Conservation (phyloP, 352 stramenopile genomes). For the Globisporangium iwayamae region DNA sequence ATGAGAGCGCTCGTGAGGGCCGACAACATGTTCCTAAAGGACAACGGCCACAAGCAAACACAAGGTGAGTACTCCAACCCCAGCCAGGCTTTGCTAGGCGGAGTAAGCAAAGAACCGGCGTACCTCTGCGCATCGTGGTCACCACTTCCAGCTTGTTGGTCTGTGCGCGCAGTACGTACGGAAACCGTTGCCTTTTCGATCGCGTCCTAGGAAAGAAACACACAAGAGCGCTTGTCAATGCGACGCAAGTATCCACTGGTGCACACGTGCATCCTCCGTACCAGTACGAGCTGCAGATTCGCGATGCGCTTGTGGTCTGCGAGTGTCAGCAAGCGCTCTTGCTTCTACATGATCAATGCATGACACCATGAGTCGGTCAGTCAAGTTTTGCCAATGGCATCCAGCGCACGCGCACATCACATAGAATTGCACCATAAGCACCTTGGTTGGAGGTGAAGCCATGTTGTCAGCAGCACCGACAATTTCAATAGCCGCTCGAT, state of each 20-base stretch:
- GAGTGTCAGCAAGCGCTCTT: slow-evolving; percentile 30
- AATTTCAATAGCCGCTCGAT: neutral
- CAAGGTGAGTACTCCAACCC: neutral
- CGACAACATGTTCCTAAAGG: slow-evolving; percentile 39
- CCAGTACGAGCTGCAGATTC: slow-evolving; percentile 40
- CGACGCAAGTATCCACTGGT: too few species aligned
- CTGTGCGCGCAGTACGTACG: neutral
- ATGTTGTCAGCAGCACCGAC: neutral
- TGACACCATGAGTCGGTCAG: neutral
- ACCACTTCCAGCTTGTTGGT: too few species aligned
- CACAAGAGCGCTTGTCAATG: neutral
- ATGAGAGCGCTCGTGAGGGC: slow-evolving; percentile 37
- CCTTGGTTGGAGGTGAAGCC: neutral
- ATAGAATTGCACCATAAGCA: neutral
- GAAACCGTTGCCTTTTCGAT: neutral
- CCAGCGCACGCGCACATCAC: neutral
- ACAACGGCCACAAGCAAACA: neutral
- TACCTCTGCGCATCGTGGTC: slow-evolving; percentile 1
- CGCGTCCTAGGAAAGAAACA: neutral
- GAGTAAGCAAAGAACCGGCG: neutral
- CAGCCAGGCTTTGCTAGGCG: too few species aligned
- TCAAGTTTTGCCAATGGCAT: too few species aligned
- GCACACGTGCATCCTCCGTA: neutral
- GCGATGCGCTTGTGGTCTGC: slow-evolving; percentile 65
- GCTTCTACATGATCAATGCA: slow-evolving; percentile 4